A percentile compares a stretch with the other conserved stretches of the same genome.
These are phyloP conservation scores for Populus hybrid DNA, from an alignment of 441 rosid species.

Conservation along the genomic window DNA sequence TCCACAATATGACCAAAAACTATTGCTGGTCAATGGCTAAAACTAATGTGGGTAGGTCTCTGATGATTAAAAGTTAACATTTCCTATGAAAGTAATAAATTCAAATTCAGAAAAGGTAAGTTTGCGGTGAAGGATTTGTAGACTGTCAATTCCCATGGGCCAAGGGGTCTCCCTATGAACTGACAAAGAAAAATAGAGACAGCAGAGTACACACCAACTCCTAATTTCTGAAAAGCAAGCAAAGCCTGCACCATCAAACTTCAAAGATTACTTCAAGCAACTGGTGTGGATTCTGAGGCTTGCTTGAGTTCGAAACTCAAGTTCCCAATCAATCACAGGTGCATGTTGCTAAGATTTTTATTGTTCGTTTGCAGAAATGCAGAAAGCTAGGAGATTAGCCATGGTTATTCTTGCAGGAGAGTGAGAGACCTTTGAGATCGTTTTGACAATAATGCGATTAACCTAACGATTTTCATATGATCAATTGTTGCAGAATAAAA, in stretches of 20 bases:
- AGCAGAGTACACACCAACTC: background rate
- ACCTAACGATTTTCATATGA: background rate
- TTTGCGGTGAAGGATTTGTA: too few relatives aligned
- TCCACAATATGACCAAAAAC: too few relatives aligned
- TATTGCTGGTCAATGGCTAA: too few relatives aligned
- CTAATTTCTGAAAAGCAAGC: background rate
- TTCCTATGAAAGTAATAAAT: too few relatives aligned
- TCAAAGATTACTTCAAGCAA: background rate
- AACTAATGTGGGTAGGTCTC: too few relatives aligned
- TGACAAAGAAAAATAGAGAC: too few relatives aligned
- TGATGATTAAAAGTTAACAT: too few relatives aligned
- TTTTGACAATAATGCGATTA: background rate
- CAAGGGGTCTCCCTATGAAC: too few relatives aligned
- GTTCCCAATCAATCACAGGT: background rate
- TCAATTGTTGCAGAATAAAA: background rate
- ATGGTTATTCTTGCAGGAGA: background rate
- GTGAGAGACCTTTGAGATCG: background rate
- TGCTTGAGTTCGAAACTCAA: background rate
- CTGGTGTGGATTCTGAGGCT: background rate
- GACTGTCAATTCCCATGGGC: too few relatives aligned
- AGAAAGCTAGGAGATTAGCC: background rate
- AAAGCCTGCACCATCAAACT: background rate
- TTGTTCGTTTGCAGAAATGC: background rate
- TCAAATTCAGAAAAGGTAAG: too few relatives aligned
- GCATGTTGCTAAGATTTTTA: background rate